Base-by-base conservation (phyloP, 2,329 filamentous ascomycete species). In the Diaporthe citri region DNA sequence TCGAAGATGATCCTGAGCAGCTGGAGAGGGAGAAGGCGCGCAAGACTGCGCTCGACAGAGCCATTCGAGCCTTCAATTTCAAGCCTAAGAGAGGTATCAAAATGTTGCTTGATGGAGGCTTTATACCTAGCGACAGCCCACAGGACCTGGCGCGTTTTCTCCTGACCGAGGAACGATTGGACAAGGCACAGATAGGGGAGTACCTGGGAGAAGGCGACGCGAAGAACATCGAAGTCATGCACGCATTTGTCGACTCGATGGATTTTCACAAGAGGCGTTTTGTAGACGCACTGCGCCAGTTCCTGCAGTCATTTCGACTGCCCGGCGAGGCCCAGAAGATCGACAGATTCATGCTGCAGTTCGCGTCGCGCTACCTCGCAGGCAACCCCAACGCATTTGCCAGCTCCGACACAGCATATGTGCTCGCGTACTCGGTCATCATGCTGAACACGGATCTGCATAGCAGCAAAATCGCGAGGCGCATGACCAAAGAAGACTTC, bases 311-410 rank as follows among this genome's bases (percentile, higher is more conserved):
- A 39, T 99, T 99, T 87, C 93, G 97, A 77, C 87, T 99, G 20
- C 97, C 97, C 0, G 97, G 97, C 76, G 97, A 99, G 84, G 96
- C 96, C 0, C 97, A 99, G 82, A 99, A 99, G 87, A 99, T 99
- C 78, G 97, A 99, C 91, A 94, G 97, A 64, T 97, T 98, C 85
- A 98, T 99, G 97, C 87, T 99, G 78, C 99, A 99, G 83, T 99
- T 98, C 85, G 97, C 97, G 13, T 96, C 98, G 83, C 93, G 96
- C 76, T 99, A 99, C 82, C 94, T 97, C 70, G 93, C 93, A 76
- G 96, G 96, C 41, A 99, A 99, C 79, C 97, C 97, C 0, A 98
- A 98, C 81, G 96, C 97, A 1, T 99, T 98, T 83, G 97, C 97
- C 48, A 99, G 98, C 80, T 97, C 97, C 2, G 97, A 99, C 82